Evolutionary conservation across 768 basidiomycete species (phyloP).

Genomic region (Macrolepiota dolichaula): DNA sequence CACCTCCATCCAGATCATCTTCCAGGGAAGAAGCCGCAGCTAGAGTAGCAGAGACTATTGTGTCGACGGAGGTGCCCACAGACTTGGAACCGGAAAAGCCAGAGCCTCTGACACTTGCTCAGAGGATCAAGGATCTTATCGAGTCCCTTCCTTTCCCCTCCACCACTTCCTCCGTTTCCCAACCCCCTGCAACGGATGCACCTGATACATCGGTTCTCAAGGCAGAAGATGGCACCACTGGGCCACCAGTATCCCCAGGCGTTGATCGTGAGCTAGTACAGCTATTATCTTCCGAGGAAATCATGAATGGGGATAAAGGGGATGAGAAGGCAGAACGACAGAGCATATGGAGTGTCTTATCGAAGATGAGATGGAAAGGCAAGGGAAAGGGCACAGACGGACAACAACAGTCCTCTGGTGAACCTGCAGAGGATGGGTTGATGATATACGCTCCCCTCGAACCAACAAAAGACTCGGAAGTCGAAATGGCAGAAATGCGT

Average conservation of each 20-base stretch:
- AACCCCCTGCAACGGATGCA: conserved; percentile 14
- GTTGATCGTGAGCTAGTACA: conserved; percentile 46
- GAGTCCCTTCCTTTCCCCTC: conserved; percentile 33
- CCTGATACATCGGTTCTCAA: conserved; percentile 13
- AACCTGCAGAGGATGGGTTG: conserved; percentile 48
- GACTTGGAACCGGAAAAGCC: conserved; percentile 18
- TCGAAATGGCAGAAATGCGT: conserved; percentile 68
- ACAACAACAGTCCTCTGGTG: conserved; percentile 14
- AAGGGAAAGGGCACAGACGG: conserved; percentile 17
- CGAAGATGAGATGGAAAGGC: conserved; percentile 31
- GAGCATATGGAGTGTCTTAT: conserved; percentile 61
- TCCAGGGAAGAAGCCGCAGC: background rate
- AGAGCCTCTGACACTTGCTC: conserved; percentile 35
- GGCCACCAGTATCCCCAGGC: conserved; percentile 37
- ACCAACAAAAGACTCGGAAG: conserved; percentile 56
- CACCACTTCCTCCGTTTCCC: conserved; percentile 18
- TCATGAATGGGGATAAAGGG: conserved; percentile 56
- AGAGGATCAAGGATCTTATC: conserved; percentile 32
- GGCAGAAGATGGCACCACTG: conserved; percentile 21
- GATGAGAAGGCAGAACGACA: conserved; percentile 26
- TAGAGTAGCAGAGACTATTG: background rate
- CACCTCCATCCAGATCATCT: background rate
- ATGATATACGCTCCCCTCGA: conserved; percentile 78
- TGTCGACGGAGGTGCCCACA: conserved; percentile 12
- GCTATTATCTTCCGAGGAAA: conserved; percentile 52